A percentile compares a stretch with the other conserved stretches of the same genome.
Conservation (phyloP, 352 stramenopile genomes). For the Hyaloperonospora brassicae region DNA sequence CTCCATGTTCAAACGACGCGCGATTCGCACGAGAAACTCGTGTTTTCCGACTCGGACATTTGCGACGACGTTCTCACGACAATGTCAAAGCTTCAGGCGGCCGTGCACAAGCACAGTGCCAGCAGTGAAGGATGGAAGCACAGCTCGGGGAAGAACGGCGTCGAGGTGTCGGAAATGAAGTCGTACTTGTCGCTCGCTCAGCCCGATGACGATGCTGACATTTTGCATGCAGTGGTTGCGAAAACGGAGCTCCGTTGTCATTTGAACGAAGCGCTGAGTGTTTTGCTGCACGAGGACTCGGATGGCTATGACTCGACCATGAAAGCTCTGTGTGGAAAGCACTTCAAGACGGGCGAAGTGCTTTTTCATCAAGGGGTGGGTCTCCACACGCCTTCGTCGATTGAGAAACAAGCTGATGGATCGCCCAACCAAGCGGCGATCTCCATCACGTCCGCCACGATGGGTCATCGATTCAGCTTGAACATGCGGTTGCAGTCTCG, state of each 20-base stretch:
- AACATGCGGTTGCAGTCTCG: conserved; percentile 21
- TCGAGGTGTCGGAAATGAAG: conserved; percentile 42
- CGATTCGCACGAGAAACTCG: conserved; percentile 9
- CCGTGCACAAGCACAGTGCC: conserved; percentile 24
- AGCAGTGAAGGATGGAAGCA: conserved; percentile 33
- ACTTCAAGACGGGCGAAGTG: conserved; percentile 41
- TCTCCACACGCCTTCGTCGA: no score
- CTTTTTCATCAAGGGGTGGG: conserved; percentile 31
- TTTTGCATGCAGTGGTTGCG: conserved; percentile 42
- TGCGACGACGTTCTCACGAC: conserved; percentile 48
- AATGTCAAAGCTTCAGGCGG: conserved; percentile 44
- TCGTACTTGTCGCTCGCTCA: conserved; percentile 25
- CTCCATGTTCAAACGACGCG: background rate
- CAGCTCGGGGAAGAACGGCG: conserved; percentile 23
- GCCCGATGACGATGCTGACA: conserved; percentile 26
- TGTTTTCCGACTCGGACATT: conserved; percentile 48
- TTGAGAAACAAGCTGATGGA: background rate
- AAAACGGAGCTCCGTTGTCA: conserved; percentile 49
- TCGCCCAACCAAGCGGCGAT: conserved; percentile 21
- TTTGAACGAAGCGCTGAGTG: conserved; percentile 56
- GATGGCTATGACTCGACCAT: conserved; percentile 40
- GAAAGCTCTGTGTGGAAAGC: conserved; percentile 38
- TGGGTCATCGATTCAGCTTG: conserved; percentile 22
- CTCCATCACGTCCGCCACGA: conserved; percentile 28
- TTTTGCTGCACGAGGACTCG: conserved; percentile 40